Evolutionary conservation across 306 rosid genomes (phyloP).

Genomic region (Arachis stenosperma): DNA sequence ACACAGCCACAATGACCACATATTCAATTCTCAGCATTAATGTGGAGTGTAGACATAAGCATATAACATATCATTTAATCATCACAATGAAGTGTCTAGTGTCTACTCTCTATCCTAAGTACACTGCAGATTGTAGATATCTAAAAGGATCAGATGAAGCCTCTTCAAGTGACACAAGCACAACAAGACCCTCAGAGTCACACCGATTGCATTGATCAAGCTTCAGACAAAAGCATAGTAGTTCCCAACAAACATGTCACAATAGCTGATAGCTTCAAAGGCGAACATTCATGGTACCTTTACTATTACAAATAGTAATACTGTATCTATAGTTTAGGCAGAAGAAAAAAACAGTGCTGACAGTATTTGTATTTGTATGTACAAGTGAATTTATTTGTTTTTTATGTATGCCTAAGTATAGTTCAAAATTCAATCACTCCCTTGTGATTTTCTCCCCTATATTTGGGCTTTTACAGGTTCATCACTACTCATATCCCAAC

Average conservation of each 20-base stretch:
- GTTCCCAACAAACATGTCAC: constrained; percentile 61
- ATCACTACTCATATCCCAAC: constrained; percentile 81
- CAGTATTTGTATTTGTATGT: background rate
- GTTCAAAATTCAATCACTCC: constrained; percentile 1
- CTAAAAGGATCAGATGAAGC: constrained; percentile 50
- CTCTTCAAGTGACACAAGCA: constrained; percentile 47
- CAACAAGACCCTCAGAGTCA: constrained; percentile 45
- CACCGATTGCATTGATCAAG: constrained; percentile 47
- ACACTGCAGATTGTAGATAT: constrained; percentile 27
- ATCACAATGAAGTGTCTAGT: constrained; percentile 4
- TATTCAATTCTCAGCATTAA: constrained; percentile 73
- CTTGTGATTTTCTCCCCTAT: constrained; percentile 6
- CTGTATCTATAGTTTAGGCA: background rate
- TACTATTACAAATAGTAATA: background rate
- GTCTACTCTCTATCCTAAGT: constrained; percentile 29
- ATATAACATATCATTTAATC: constrained; percentile 35
- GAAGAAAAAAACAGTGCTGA: background rate
- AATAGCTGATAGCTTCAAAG: constrained; percentile 55
- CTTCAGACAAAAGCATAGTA: constrained; percentile 61
- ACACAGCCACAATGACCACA: constrained; percentile 60
- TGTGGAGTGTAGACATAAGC: constrained; percentile 18
- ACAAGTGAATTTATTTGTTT: background rate
- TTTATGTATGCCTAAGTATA: constrained; percentile 24
- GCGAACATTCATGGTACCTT: constrained; percentile 65
- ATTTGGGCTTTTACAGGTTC: constrained; percentile 62